Evolutionary conservation across 805 yeast species (phyloP).

Genomic region (Barnettozyma pratensis): DNA sequence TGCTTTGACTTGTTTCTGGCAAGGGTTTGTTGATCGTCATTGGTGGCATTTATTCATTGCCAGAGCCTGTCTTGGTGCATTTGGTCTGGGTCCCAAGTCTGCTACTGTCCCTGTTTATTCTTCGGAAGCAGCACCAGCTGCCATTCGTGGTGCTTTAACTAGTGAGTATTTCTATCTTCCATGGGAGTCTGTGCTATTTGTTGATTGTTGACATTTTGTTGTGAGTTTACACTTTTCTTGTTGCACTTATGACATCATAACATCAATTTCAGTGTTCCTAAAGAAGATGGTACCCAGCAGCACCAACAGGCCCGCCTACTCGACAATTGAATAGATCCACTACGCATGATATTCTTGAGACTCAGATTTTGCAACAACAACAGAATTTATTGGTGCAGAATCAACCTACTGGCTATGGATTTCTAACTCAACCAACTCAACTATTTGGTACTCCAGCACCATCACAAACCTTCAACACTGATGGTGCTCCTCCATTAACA

Average conservation of each 20-base stretch:
- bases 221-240: too few relatives aligned
- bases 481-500: constrained; percentile 4
- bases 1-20: constrained; percentile 63
- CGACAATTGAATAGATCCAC: constrained; percentile 3
- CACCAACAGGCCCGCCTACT: neutral
- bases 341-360: constrained; percentile 19
- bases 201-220: too few relatives aligned
- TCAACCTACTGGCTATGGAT: constrained; percentile 34
- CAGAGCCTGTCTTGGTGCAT: constrained; percentile 53
- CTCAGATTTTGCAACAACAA: constrained; percentile 29
- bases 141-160: constrained; percentile 60
- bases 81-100: constrained; percentile 69
- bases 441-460: constrained; percentile 1
- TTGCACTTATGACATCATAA: too few relatives aligned
- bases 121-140: constrained; percentile 60
- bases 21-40: constrained; percentile 45
- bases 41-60: constrained; percentile 71
- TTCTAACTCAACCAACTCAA: constrained; percentile 14
- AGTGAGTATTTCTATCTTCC: neutral
- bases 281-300: constrained; percentile 24
- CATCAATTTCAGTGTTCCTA: constrained; percentile 73
- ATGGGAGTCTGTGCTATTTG: too few relatives aligned
- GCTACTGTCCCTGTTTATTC: constrained; percentile 73
- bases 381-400: constrained; percentile 24
- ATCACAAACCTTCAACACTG: neutral